Conservation (phyloP, 192 early-diverging fungal genomes). For the Phlyctochytrium planicorne region DNA sequence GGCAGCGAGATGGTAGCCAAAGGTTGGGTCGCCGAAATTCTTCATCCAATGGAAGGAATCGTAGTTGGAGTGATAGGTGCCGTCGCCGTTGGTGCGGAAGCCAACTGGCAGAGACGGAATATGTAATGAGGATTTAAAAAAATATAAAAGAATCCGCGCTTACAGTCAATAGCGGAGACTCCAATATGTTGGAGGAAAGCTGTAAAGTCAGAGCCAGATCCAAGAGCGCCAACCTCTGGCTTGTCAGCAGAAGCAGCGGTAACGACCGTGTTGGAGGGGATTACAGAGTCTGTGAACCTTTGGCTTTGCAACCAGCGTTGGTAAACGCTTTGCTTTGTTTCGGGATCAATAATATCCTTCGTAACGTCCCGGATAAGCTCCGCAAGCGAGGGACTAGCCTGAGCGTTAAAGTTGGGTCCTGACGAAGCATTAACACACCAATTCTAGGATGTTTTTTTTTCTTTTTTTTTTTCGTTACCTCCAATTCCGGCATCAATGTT, state of each 20-base stretch:
- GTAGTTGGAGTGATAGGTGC: conserved; percentile 68
- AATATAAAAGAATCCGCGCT: too few relatives aligned
- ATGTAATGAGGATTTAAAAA: too few relatives aligned
- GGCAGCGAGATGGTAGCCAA: conserved; percentile 2
- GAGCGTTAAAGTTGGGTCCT: conserved; percentile 45
- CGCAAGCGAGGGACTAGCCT: conserved; percentile 48
- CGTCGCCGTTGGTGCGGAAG: conserved; percentile 46
- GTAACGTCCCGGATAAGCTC: conserved; percentile 49
- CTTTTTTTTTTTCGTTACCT: too few relatives aligned
- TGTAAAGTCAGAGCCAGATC: conserved; percentile 54
- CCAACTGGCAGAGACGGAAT: too few relatives aligned
- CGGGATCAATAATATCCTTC: conserved; percentile 42
- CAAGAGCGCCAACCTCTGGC: conserved; percentile 30
- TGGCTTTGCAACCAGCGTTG: neutral
- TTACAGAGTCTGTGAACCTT: neutral
- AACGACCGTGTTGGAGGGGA: neutral
- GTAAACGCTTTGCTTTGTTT: conserved; percentile 1
- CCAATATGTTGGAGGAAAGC: conserved; percentile 68
- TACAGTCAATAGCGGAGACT: conserved; percentile 52
- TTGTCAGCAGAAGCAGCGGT: neutral
- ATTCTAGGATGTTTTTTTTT: too few relatives aligned
- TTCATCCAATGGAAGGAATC: conserved; percentile 63
- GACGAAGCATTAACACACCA: neutral
- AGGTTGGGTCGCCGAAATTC: conserved; percentile 30
- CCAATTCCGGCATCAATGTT: conserved; percentile 47